phyloP scores from a whole-genome alignment of 257 asterid genomes.

The Galeopsis tetrahit region DNA sequence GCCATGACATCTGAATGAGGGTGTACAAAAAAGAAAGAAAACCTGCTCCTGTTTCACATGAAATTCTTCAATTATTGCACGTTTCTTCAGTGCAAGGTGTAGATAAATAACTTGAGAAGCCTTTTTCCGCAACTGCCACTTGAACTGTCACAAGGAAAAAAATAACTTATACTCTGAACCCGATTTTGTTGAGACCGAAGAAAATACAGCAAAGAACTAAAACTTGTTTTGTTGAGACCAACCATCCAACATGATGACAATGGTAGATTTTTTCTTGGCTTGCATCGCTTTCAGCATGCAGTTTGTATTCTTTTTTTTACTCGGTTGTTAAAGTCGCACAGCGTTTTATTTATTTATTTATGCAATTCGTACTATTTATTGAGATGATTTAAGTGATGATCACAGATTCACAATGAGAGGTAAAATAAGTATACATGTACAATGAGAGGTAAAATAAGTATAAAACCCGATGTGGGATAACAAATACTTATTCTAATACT shows the following conservation, averaged over 20 bases:
- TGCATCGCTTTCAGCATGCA: neutral
- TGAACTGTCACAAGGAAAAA: slow-evolving; percentile 58
- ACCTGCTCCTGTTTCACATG: slow-evolving; percentile 98
- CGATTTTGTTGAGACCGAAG: neutral
- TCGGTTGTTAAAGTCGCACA: too few relatives aligned
- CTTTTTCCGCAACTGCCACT: slow-evolving; percentile 81
- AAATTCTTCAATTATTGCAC: slow-evolving; percentile 81
- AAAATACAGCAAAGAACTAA: neutral
- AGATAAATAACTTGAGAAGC: slow-evolving; percentile 92
- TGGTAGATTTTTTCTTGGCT: neutral
- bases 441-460: too few relatives aligned
- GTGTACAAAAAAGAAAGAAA: slow-evolving; percentile 42
- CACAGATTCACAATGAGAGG: too few relatives aligned
- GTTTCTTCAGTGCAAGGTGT: slow-evolving; percentile 84
- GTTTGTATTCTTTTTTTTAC: neutral
- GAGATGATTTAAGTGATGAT: too few relatives aligned
- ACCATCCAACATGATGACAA: neutral
- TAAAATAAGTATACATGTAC: too few relatives aligned
- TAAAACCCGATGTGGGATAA: too few relatives aligned
- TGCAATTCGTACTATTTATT: too few relatives aligned
- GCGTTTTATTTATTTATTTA: too few relatives aligned
- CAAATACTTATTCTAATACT: neutral
- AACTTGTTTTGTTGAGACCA: neutral
- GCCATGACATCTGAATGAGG: slow-evolving; percentile 31
- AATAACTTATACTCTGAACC: neutral